Evolutionary conservation across 768 basidiomycete genomes (phyloP).

Genomic region (Suillus cothurnatus): DNA sequence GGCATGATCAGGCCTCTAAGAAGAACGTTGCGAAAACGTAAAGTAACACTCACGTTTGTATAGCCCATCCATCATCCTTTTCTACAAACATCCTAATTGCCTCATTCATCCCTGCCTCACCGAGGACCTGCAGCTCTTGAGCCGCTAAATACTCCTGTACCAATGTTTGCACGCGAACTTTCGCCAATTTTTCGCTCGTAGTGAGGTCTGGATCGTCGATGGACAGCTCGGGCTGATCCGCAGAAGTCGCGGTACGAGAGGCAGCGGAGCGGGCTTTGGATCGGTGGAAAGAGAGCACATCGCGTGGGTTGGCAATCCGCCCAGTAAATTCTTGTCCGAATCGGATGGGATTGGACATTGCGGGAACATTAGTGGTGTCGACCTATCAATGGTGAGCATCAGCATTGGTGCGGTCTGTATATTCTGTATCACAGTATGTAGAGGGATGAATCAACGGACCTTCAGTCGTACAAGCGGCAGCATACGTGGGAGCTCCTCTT

Average conservation of each 20-base stretch:
- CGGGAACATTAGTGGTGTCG: constrained; percentile 87
- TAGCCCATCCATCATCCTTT: constrained; percentile 95
- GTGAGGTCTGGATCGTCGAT: constrained; percentile 75
- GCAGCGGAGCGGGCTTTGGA: constrained; percentile 52
- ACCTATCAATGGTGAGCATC: constrained; percentile 47
- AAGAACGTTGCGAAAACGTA: not conserved
- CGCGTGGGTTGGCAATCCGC: constrained; percentile 90
- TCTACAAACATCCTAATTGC: constrained; percentile 96
- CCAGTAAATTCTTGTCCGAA: constrained; percentile 96
- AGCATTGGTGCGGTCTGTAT: constrained; percentile 4
- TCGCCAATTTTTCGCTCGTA: constrained; percentile 72
- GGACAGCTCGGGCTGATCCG: constrained; percentile 78
- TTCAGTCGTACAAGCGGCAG: constrained; percentile 88
- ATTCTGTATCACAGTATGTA: not conserved
- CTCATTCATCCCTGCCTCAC: constrained; percentile 88
- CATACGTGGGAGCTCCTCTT: constrained; percentile 66
- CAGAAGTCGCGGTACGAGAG: constrained; percentile 57
- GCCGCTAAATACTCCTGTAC: constrained; percentile 91
- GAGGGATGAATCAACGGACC: constrained; percentile 38
- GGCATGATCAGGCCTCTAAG: not conserved
- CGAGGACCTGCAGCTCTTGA: constrained; percentile 90
- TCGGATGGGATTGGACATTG: constrained; percentile 94
- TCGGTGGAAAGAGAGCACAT: constrained; percentile 89
- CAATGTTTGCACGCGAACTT: constrained; percentile 83
- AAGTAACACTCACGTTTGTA: constrained; percentile 66